These are phyloP conservation scores for Heterococcus sp. DNA, from an alignment of 108 stramenopile species.

Conservation along the genomic window DNA sequence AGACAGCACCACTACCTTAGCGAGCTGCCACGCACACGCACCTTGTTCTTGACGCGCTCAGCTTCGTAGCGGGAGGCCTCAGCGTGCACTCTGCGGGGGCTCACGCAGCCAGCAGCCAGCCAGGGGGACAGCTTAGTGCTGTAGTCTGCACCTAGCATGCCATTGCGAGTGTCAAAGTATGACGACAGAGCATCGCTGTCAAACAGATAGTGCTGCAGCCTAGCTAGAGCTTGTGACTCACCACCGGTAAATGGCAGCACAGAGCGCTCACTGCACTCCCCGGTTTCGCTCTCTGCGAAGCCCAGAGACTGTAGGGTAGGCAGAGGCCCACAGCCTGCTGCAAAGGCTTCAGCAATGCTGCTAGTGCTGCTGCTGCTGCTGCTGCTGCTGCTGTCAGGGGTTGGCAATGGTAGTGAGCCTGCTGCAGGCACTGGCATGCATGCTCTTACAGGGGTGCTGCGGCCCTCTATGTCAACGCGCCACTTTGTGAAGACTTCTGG, in stretches of 20 bases:
- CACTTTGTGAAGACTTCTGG: background rate
- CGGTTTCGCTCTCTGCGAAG: background rate
- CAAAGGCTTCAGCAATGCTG: no score
- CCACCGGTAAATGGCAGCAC: conserved; percentile 82
- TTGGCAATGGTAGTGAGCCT: background rate
- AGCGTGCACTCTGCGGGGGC: conserved; percentile 61
- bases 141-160: conserved; percentile 88
- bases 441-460: background rate
- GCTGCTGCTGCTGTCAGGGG: background rate
- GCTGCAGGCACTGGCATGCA: background rate
- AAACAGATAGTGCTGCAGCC: conserved; percentile 85
- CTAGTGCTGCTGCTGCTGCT: no score
- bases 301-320: background rate
- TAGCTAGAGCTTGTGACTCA: conserved; percentile 75
- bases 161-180: conserved; percentile 96
- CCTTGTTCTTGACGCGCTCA: conserved; percentile 77
- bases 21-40: no score
- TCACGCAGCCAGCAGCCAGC: conserved; percentile 85
- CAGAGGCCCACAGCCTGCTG: background rate
- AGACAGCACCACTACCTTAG: no score
- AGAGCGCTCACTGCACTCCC: conserved; percentile 58
- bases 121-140: conserved; percentile 91
- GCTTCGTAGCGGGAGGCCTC: conserved; percentile 68
- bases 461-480: background rate
- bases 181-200: conserved; percentile 68